Conservation (phyloP, 306 rosid species). For the Gastrolobium villosum region DNA sequence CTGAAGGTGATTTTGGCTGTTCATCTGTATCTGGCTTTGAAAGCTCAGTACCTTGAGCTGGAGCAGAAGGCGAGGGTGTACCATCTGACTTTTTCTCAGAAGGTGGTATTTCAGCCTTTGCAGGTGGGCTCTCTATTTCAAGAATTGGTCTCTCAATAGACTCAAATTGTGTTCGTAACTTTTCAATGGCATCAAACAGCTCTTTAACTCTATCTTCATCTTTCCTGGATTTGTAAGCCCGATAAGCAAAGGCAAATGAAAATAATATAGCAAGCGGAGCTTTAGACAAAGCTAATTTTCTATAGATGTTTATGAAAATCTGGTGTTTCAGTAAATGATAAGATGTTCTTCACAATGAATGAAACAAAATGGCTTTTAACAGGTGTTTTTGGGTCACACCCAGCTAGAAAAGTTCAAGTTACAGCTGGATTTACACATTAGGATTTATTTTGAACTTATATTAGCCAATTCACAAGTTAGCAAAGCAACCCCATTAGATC, state of each 20-base stretch:
- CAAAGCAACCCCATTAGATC: conserved; percentile 5
- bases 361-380: conserved; percentile 23
- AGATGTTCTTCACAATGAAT: conserved; percentile 10
- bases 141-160: conserved; percentile 86
- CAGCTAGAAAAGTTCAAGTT: conserved; percentile 12
- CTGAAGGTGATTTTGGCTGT: conserved; percentile 55
- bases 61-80: conserved; percentile 50
- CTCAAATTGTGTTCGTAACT: conserved; percentile 74
- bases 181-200: conserved; percentile 77
- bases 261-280: neutral
- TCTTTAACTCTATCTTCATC: conserved; percentile 77
- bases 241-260: conserved; percentile 26
- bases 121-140: conserved; percentile 77
- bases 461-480: conserved; percentile 29
- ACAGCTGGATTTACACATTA: conserved; percentile 7
- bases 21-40: conserved; percentile 52
- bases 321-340: neutral
- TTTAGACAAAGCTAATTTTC: neutral
- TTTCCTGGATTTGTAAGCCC: conserved; percentile 68
- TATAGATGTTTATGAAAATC: conserved; percentile 7
- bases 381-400: conserved; percentile 15
- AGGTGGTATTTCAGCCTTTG: conserved; percentile 60
- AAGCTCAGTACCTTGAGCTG: conserved; percentile 43
- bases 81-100: conserved; percentile 54
- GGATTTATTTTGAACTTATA: conserved; percentile 29